phyloP scores from a whole-genome alignment of 1,284 basidiomycete genomes.

The Butyriboletus appendiculatus region DNA sequence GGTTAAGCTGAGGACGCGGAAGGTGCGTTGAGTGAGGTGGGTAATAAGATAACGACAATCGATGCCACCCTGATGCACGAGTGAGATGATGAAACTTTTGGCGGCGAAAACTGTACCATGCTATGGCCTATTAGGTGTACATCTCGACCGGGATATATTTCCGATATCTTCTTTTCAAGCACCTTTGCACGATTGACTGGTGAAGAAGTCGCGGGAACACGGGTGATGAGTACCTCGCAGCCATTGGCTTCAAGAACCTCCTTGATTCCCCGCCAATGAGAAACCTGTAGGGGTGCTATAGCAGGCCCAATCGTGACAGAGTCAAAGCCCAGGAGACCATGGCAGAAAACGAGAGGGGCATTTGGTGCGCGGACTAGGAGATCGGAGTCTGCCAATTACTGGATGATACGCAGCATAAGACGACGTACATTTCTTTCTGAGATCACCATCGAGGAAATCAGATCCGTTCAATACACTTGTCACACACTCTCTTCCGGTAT shows the following conservation, averaged over 20 bases:
- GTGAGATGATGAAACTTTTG: constrained; percentile 9
- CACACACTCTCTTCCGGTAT: constrained; percentile 44
- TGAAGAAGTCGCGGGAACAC: constrained; percentile 89
- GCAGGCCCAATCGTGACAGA: constrained; percentile 70
- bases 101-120: constrained; percentile 60
- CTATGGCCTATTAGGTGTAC: constrained; percentile 91
- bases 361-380: constrained; percentile 67
- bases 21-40: constrained; percentile 65
- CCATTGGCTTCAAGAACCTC: constrained; percentile 89
- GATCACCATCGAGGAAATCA: constrained; percentile 53
- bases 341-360: constrained; percentile 90
- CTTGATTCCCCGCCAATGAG: constrained; percentile 94
- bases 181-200: constrained; percentile 87
- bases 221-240: constrained; percentile 88
- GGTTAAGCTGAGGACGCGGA: constrained; percentile 78
- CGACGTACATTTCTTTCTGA: constrained; percentile 71
- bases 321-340: constrained; percentile 90
- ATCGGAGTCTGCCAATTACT: constrained; percentile 7
- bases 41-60: constrained; percentile 89
- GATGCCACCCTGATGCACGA: constrained; percentile 72
- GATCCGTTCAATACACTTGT: constrained; percentile 55
- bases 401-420: constrained; percentile 1
- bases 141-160: constrained; percentile 75
- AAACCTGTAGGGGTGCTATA: constrained; percentile 81
- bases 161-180: constrained; percentile 78